Conservation (phyloP, 176 grass and related monocot species). For the Bonia amplexicaulis region DNA sequence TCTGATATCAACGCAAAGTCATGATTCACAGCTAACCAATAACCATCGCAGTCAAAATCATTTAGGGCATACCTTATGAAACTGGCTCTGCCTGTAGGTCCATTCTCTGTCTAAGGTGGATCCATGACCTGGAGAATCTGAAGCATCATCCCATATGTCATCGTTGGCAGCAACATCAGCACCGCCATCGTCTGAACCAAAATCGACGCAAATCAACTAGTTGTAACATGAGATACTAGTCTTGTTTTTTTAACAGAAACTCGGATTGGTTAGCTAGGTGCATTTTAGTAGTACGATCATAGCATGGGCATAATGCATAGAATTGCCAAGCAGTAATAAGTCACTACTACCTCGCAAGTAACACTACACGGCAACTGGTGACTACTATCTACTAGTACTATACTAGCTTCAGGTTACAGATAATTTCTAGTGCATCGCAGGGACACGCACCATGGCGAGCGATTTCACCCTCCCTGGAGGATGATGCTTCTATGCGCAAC, state of each 20-base stretch:
- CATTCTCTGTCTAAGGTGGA: slow-evolving; percentile 66
- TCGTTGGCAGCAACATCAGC: background rate
- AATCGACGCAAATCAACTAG: background rate
- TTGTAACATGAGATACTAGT: background rate
- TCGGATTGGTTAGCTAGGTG: background rate
- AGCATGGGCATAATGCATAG: background rate
- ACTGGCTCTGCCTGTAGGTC: slow-evolving; percentile 44
- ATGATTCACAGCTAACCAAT: background rate
- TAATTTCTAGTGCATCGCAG: background rate
- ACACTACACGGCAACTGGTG: background rate
- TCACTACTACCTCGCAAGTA: background rate
- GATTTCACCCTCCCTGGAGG: background rate
- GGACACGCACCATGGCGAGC: slow-evolving; percentile 5
- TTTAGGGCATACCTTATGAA: slow-evolving; percentile 56
- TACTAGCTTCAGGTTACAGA: background rate
- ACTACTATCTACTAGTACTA: background rate
- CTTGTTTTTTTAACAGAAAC: background rate
- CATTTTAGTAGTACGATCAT: background rate
- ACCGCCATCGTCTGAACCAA: background rate
- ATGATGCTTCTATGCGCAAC: slow-evolving; percentile 7
- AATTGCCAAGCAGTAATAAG: background rate
- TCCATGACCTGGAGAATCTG: slow-evolving; percentile 22
- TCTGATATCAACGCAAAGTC: background rate
- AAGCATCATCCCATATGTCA: slow-evolving; percentile 44
- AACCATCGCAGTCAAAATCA: background rate